A percentile compares a stretch with the other conserved stretches of the same genome.
These are phyloP conservation scores for Orbilia ellipsospora DNA, from an alignment of 2,329 filamentous ascomycete genomes.

Conservation along the genomic window DNA sequence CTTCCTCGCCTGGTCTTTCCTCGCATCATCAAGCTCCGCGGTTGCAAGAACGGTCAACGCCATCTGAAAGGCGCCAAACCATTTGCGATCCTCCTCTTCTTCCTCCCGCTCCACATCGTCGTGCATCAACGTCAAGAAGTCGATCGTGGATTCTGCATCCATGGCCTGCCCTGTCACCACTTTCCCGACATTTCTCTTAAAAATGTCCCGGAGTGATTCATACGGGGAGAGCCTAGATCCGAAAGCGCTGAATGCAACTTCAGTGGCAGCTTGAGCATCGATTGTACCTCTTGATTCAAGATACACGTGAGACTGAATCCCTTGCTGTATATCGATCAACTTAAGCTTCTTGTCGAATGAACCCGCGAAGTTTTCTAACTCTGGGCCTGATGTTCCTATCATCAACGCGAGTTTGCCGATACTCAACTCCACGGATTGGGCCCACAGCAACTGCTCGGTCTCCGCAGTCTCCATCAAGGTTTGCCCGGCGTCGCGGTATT, in stretches of 20 bases:
- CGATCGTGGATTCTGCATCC: constrained; percentile 73
- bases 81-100: constrained; percentile 20
- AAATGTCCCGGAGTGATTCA: constrained; percentile 67
- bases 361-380: constrained; percentile 64
- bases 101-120: constrained; percentile 62
- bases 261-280: constrained; percentile 80
- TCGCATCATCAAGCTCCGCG: constrained; percentile 69
- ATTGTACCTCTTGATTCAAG: constrained; percentile 77
- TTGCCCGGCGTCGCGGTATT: constrained; percentile 78
- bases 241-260: constrained; percentile 79
- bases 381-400: constrained; percentile 63
- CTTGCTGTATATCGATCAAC: constrained; percentile 81
- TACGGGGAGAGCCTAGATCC: constrained; percentile 28
- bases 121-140: constrained; percentile 82
- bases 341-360: constrained; percentile 73
- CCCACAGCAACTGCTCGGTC: constrained; percentile 85
- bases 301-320: constrained; percentile 76
- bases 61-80: constrained; percentile 75
- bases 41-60: constrained; percentile 73
- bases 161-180: constrained; percentile 79
- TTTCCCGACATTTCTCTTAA: constrained; percentile 76
- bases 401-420: constrained; percentile 79
- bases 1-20: constrained; percentile 68
- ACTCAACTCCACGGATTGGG: constrained; percentile 90
- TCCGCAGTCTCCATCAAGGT: constrained; percentile 77